A percentile compares a stretch with the other conserved stretches of the same genome.
Evolutionary conservation across 202 grass and related monocot species (phyloP).

Genomic region (Schoenoplectus triqueter): DNA sequence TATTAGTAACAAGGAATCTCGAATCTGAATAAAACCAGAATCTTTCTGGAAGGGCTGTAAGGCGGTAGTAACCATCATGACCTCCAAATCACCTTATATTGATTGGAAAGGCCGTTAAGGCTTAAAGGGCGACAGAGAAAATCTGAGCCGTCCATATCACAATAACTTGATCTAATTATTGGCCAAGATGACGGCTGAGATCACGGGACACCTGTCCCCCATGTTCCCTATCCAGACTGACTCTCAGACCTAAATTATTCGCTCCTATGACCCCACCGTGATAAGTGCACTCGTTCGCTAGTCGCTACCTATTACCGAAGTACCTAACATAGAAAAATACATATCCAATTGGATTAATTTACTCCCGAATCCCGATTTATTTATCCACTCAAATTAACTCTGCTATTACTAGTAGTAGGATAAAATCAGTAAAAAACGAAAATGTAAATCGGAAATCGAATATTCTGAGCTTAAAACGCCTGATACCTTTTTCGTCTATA

Average conservation of each 20-base stretch:
- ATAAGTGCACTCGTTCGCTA: conserved; percentile 24
- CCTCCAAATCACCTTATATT: not conserved
- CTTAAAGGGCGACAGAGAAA: not conserved
- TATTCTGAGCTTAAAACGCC: no score
- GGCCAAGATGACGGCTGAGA: not conserved
- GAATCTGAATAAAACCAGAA: no score
- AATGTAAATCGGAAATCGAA: no score
- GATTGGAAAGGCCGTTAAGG: not conserved
- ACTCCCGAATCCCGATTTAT: no score
- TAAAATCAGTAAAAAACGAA: no score
- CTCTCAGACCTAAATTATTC: not conserved
- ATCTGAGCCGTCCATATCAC: not conserved
- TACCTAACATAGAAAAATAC: no score
- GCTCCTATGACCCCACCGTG: not conserved
- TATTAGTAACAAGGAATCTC: no score
- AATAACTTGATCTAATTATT: not conserved
- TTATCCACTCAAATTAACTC: no score
- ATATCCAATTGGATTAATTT: not conserved
- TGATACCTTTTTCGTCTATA: no score
- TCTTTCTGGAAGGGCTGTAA: no score
- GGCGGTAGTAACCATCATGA: not conserved
- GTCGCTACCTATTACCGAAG: no score
- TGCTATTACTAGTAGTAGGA: no score
- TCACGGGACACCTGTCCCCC: conserved; percentile 11
- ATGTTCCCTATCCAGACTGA: not conserved